Conservation (phyloP, 345 rosid species). For the Linum lewisii region DNA sequence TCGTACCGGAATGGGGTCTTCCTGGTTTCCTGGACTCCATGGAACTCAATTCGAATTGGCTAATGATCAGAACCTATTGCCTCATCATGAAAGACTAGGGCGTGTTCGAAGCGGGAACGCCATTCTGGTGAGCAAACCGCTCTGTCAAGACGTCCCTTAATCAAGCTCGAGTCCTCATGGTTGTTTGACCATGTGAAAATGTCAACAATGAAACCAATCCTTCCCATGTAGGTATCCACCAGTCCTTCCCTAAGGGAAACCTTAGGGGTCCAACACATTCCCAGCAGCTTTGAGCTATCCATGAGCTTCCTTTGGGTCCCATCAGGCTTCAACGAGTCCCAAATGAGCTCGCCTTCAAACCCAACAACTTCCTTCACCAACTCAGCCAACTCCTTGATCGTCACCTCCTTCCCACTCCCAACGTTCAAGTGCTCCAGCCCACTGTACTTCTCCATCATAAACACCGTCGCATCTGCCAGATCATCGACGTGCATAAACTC, state of each 20-base stretch:
- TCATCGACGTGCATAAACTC: slow-evolving; percentile 97
- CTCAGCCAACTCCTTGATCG: slow-evolving; percentile 86
- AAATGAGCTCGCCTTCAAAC: slow-evolving; percentile 67
- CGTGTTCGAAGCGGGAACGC: not conserved
- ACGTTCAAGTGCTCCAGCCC: slow-evolving; percentile 81
- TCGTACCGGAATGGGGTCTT: no score
- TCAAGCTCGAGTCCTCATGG: not conserved
- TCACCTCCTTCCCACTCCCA: slow-evolving; percentile 89
- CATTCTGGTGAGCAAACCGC: no score
- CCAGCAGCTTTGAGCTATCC: slow-evolving; percentile 76
- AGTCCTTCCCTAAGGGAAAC: slow-evolving; percentile 68
- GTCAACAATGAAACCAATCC: no score
- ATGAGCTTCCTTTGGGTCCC: slow-evolving; percentile 95
- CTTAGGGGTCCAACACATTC: slow-evolving; percentile 77
- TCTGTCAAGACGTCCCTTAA: not conserved
- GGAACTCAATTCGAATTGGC: no score
- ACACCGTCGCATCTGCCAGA: slow-evolving; percentile 80
- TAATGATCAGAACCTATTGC: no score
- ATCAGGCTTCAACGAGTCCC: slow-evolving; percentile 77
- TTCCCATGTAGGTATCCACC: slow-evolving; percentile 61
- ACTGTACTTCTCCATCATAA: slow-evolving; percentile 66
- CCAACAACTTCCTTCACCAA: slow-evolving; percentile 86
- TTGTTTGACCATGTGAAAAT: not conserved
- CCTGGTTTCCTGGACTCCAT: no score
- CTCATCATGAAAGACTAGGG: no score